Percentiles rank a stretch among this genome's conserved stretches.
These are phyloP conservation scores for Phylloporus scabripes DNA, from an alignment of 768 basidiomycete species.

Conservation along the genomic window DNA sequence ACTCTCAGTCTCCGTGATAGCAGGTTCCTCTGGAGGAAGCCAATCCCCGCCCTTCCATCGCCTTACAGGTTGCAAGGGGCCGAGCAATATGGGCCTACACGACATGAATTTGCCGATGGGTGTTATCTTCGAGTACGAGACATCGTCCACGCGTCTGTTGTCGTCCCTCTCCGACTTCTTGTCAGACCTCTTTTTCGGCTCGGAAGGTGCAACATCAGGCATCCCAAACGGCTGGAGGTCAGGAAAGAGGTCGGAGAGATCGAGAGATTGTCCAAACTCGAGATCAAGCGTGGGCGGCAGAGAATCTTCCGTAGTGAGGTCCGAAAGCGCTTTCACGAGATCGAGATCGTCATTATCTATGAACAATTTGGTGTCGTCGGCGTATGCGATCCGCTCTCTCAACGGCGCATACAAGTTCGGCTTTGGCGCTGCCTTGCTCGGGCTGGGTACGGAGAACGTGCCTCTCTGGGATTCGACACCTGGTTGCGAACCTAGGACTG, in stretches of 20 bases:
- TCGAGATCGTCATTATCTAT: conserved; percentile 48
- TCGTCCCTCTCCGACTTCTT: conserved; percentile 59
- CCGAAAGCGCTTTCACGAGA: conserved; percentile 45
- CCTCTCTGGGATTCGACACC: conserved; percentile 34
- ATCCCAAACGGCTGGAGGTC: conserved; percentile 65
- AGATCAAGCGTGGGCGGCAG: conserved; percentile 11
- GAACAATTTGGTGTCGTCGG: conserved; percentile 43
- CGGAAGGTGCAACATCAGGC: conserved; percentile 38
- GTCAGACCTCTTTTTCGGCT: conserved; percentile 49
- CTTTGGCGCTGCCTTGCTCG: conserved; percentile 39
- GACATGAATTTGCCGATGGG: conserved; percentile 77
- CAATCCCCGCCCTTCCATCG: conserved; percentile 64
- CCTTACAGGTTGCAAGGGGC: conserved; percentile 76
- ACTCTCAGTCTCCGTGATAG: conserved; percentile 36
- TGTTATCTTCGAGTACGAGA: conserved; percentile 67
- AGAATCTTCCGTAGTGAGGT: conserved; percentile 31
- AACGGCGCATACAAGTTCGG: conserved; percentile 48
- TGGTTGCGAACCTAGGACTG: conserved; percentile 41
- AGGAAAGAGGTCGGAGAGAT: conserved; percentile 73
- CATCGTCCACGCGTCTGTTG: conserved; percentile 72
- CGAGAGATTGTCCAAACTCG: conserved; percentile 33
- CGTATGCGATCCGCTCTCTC: conserved; percentile 51
- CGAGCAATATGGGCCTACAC: conserved; percentile 75
- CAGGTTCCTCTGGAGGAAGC: conserved; percentile 55
- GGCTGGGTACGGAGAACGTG: conserved; percentile 4